Conservation (phyloP, 805 yeast genomes). For the Suhomyces sp. region DNA sequence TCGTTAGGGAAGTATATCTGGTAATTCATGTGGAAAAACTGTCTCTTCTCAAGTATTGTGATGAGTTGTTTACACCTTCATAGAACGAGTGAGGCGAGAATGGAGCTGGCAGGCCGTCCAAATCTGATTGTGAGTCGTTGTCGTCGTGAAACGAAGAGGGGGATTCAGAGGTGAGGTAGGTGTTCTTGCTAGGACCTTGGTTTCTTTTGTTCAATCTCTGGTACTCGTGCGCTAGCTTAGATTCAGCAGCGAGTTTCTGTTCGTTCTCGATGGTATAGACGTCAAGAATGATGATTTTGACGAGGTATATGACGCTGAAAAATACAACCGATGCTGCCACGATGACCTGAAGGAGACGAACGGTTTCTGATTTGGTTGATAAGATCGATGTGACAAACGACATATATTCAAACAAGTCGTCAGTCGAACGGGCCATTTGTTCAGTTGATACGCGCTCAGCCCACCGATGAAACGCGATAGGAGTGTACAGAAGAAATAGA, state of each 20-base stretch:
- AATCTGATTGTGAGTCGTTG: conserved; percentile 6
- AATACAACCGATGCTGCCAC: not conserved
- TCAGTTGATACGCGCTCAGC: not conserved
- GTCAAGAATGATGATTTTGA: conserved; percentile 3
- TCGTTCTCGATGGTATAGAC: conserved; percentile 3
- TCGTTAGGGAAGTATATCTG: conserved; percentile 38
- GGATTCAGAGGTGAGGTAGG: not conserved
- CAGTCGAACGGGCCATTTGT: not conserved
- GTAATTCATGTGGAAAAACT: conserved; percentile 31
- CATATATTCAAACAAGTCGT: not conserved
- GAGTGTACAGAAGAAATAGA: not conserved
- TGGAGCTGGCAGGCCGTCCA: conserved; percentile 3
- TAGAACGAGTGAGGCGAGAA: conserved; percentile 13
- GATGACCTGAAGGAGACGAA: not conserved
- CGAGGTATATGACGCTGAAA: not conserved
- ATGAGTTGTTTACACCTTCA: conserved; percentile 37
- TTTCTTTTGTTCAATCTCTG: not conserved
- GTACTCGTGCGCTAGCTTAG: not conserved
- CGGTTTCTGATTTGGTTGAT: not conserved
- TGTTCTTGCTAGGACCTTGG: not conserved
- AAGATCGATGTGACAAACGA: not conserved
- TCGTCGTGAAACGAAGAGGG: not conserved
- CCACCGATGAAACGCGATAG: not conserved
- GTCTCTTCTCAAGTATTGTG: conserved; percentile 41
- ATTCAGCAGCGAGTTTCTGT: conserved; percentile 1